These are phyloP conservation scores for Eimeria acervulina DNA, from an alignment of 169 alveolate species.

Conservation along the genomic window DNA sequence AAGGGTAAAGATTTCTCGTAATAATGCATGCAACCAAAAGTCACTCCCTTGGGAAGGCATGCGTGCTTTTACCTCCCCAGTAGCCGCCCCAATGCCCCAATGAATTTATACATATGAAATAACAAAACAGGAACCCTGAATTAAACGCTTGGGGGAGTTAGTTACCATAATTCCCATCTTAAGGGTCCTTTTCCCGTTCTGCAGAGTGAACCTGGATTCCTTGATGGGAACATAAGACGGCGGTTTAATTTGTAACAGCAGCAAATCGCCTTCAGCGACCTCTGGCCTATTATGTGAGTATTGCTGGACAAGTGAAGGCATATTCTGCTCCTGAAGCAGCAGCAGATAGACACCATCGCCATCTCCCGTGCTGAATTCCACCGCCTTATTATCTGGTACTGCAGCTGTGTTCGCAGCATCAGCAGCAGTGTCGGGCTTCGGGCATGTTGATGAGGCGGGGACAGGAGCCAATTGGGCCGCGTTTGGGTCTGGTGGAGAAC, in stretches of 20 bases:
- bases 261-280: constrained; percentile 32
- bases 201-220: constrained; percentile 59
- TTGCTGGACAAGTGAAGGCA: constrained; percentile 68
- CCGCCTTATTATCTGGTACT: not conserved
- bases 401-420: not conserved
- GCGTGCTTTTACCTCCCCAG: not conserved
- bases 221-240: constrained; percentile 48
- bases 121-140: not conserved
- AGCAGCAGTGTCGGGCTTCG: not conserved
- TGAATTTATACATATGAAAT: not conserved
- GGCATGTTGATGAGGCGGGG: constrained; percentile 7
- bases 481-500: not conserved
- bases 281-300: constrained; percentile 34
- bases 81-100: not conserved
- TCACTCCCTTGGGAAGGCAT: too few relatives aligned
- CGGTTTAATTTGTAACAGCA: constrained; percentile 51
- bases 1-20: too few relatives aligned
- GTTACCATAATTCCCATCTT: constrained; percentile 48
- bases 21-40: too few relatives aligned
- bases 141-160: not conserved
- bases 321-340: constrained; percentile 13
- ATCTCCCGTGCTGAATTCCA: constrained; percentile 68
- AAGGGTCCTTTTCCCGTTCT: constrained; percentile 56
- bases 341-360: constrained; percentile 75
- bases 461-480: not conserved